Base-by-base conservation (phyloP, 306 rosid species). In the Prunus armeniaca region DNA sequence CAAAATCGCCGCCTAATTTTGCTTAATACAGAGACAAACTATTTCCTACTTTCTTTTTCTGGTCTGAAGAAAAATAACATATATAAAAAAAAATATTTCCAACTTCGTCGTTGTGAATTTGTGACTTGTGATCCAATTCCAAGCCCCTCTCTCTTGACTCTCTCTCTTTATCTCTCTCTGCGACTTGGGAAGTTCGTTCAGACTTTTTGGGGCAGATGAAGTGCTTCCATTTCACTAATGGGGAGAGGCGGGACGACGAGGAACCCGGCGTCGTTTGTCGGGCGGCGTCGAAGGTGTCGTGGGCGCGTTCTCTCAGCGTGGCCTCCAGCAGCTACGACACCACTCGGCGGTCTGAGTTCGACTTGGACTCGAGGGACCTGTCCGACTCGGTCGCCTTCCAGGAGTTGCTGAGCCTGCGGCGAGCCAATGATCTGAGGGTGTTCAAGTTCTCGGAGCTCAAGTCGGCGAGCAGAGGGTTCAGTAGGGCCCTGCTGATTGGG, bases 251-350 rank as follows among this genome's bases (percentile, higher is more conserved):
- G 75, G 84, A 85, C 3, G 89, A 87, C 38, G 91, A 86, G 11
- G 84, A 82, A 4, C 86, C 85, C 25, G 78, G 83, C 9, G 69
- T 81, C 25, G 88, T 82, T 6, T 76, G 92, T 3, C 76, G 95
- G 67, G 79, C 80, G 2, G 73, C 82, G 3, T 94, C 98, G 3
- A 84, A 87, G 61, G 88, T 92, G 6, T 95, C 97, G 10, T 95
- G 99, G 99, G 93, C 92, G 7, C 96, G 99, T 11, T 92, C 99
- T 0, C 85, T 95, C n/a, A 95, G 99, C 73, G 83, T 91, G 43
- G 96, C 96, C 27, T 91, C 96, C 17, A 87, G 88, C 75, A 85
- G 86, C 49, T 65, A 89, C 27, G 96, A 87, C 78, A 83, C 83
- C 0, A 86, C 81, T 7, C 38, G 97, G 52, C 81, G 97, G 30